Percentiles rank a stretch among this genome's conserved stretches.
Conservation (phyloP, 2,329 filamentous ascomycete genomes). For the Phaeophleospora eucalypticola region DNA sequence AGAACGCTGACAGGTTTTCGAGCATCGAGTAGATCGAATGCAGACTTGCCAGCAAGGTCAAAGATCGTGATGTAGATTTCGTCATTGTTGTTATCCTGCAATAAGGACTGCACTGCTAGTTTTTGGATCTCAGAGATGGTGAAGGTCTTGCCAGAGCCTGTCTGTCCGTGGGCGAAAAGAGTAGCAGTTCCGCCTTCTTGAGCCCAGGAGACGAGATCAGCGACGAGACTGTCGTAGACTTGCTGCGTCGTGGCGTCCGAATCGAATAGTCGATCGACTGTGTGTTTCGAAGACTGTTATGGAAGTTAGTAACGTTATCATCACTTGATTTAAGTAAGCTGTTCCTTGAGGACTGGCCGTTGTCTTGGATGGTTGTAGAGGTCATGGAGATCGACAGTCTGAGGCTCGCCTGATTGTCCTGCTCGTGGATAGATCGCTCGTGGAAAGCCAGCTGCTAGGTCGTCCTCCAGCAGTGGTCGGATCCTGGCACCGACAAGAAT, state of each 20-base stretch:
- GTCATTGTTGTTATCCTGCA: not conserved
- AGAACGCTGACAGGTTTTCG: constrained; percentile 4
- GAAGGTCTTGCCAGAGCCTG: constrained; percentile 9
- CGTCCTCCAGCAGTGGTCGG: too few species aligned
- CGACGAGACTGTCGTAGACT: constrained; percentile 3
- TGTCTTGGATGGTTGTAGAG: too few species aligned
- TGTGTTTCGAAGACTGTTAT: constrained; percentile 8
- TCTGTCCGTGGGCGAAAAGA: constrained; percentile 10
- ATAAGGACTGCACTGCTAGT: constrained; percentile 1
- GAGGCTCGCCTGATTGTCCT: too few species aligned
- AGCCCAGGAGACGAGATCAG: constrained; percentile 1
- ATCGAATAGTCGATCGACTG: constrained; percentile 3
- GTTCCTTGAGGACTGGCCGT: too few species aligned
- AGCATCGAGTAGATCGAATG: constrained; percentile 6
- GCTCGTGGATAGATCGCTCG: too few species aligned
- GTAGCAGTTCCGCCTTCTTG: constrained; percentile 5
- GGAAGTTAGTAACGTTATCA: constrained; percentile 3
- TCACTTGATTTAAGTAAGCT: too few species aligned
- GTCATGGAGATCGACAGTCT: too few species aligned
- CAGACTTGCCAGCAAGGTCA: constrained; percentile 8
- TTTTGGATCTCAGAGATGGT: constrained; percentile 10
- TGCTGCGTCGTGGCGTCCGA: constrained; percentile 1
- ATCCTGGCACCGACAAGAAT: too few species aligned
- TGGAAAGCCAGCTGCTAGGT: too few species aligned
- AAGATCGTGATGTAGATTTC: constrained; percentile 6